Conservation (phyloP, 1,284 basidiomycete genomes). For the Cryptococcus depauperatus region DNA sequence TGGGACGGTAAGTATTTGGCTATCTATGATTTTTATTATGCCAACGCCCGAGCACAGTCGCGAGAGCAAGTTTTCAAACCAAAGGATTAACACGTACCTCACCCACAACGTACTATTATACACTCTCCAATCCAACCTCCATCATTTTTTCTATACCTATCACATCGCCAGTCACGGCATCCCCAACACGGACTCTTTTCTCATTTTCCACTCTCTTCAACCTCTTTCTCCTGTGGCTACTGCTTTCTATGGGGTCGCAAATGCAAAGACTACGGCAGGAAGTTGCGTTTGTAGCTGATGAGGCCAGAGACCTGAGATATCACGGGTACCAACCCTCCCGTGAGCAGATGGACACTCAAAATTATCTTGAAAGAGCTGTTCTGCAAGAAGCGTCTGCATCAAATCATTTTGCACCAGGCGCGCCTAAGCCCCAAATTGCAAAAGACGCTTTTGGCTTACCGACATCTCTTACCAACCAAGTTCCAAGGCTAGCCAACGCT, state of each 20-base stretch:
- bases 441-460: neutral
- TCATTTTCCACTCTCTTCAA: conserved; percentile 25
- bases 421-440: neutral
- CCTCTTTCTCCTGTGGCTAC: conserved; percentile 29
- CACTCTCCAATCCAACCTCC: conserved; percentile 3
- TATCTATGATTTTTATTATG: neutral
- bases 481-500: conserved; percentile 11
- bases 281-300: conserved; percentile 32
- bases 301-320: conserved; percentile 31
- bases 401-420: neutral
- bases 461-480: neutral
- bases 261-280: conserved; percentile 32
- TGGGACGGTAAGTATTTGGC: conserved; percentile 29
- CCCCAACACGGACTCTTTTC: conserved; percentile 11
- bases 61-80: conserved; percentile 7
- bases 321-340: conserved; percentile 12
- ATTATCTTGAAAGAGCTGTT: neutral
- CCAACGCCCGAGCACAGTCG: neutral
- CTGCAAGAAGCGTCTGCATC: neutral
- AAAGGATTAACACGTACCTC: conserved; percentile 9
- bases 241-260: conserved; percentile 29
- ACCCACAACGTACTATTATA: conserved; percentile 11
- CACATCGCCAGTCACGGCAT: neutral
- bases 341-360: neutral
- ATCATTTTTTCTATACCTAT: neutral